These are phyloP conservation scores for Tylopilus sp. DNA, from an alignment of 1,284 basidiomycete genomes.

Conservation along the genomic window DNA sequence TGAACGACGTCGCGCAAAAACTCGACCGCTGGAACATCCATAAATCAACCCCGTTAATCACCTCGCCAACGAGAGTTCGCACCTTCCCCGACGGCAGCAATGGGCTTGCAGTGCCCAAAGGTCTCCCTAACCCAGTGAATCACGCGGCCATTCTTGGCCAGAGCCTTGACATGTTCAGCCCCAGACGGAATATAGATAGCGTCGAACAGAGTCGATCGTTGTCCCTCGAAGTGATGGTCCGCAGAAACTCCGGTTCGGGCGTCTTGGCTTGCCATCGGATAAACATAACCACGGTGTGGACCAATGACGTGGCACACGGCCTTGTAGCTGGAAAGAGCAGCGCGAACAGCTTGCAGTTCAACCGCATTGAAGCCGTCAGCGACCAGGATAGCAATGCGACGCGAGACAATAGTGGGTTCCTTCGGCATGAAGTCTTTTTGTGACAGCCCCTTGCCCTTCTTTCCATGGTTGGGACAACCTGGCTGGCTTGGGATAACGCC, in stretches of 20 bases:
- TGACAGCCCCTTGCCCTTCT: conserved; percentile 51
- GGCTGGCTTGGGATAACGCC: conserved; percentile 50
- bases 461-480: conserved; percentile 51
- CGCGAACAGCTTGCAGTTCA: conserved; percentile 55
- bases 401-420: conserved; percentile 58
- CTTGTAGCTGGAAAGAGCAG: conserved; percentile 47
- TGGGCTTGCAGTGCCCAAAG: conserved; percentile 74
- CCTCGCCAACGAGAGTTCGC: neutral
- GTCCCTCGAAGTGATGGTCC: conserved; percentile 71
- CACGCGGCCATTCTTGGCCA: conserved; percentile 52
- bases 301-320: conserved; percentile 67
- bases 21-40: conserved; percentile 38
- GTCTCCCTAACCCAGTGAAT: conserved; percentile 73
- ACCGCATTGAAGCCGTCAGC: conserved; percentile 66
- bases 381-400: conserved; percentile 70
- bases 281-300: conserved; percentile 57
- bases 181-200: conserved; percentile 71
- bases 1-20: conserved; percentile 46
- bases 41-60: conserved; percentile 1
- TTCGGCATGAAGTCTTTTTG: conserved; percentile 56
- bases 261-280: conserved; percentile 36
- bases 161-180: conserved; percentile 45
- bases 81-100: conserved; percentile 69
- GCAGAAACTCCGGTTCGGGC: conserved; percentile 42
- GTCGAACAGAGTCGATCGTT: conserved; percentile 77